phyloP scores from a whole-genome alignment of 768 basidiomycete genomes.

The Russula abietina region DNA sequence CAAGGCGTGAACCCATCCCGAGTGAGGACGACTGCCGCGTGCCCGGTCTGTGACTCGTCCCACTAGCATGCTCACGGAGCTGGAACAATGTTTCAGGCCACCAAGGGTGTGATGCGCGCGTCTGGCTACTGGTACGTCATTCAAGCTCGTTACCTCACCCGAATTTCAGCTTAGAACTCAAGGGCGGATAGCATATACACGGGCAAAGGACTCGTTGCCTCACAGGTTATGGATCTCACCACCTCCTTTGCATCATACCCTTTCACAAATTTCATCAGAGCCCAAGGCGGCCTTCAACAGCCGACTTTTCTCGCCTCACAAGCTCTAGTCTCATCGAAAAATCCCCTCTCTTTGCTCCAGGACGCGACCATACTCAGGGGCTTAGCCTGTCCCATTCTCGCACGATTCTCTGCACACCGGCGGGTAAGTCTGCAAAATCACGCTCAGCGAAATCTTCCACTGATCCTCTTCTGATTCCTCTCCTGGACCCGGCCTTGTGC shows the following conservation, averaged over 20 bases:
- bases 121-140: too few relatives aligned
- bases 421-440: slow-evolving; percentile 58
- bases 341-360: slow-evolving; percentile 27
- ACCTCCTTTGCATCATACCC: slow-evolving; percentile 44
- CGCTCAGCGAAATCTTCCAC: slow-evolving; percentile 41
- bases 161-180: too few relatives aligned
- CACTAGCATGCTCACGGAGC: too few relatives aligned
- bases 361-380: slow-evolving; percentile 32
- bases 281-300: slow-evolving; percentile 77
- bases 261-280: slow-evolving; percentile 74
- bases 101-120: too few relatives aligned
- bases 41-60: too few relatives aligned
- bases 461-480: too few relatives aligned
- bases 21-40: too few relatives aligned
- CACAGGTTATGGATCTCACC: slow-evolving; percentile 30
- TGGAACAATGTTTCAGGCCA: too few relatives aligned
- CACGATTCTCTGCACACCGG: slow-evolving; percentile 73
- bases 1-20: too few relatives aligned
- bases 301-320: slow-evolving; percentile 70
- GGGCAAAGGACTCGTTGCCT: slow-evolving; percentile 28
- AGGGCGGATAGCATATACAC: too few relatives aligned
- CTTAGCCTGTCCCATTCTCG: slow-evolving; percentile 39
- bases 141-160: too few relatives aligned
- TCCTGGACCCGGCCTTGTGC: slow-evolving; percentile 4
- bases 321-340: slow-evolving; percentile 29